phyloP scores from a whole-genome alignment of 805 yeast genomes.

The Kuraishia molischiana region DNA sequence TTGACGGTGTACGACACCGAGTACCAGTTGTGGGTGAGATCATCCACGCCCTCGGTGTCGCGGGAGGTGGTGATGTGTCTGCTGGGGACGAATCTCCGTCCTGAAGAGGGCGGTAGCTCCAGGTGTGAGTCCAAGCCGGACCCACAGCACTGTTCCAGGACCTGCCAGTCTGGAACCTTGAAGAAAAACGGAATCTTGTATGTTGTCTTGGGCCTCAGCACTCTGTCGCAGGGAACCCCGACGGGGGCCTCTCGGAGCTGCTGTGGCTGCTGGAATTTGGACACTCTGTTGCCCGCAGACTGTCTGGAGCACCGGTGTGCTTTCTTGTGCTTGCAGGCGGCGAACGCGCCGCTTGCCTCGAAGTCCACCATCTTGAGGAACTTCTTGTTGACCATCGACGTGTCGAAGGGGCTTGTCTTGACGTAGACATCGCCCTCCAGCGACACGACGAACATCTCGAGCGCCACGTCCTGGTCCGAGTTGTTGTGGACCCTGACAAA shows the following conservation, averaged over 20 bases:
- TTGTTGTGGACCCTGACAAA: constrained; percentile 6
- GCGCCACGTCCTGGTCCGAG: constrained; percentile 21
- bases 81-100: constrained; percentile 1
- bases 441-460: constrained; percentile 32
- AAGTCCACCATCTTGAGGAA: constrained; percentile 32
- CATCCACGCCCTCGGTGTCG: neutral
- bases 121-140: constrained; percentile 5
- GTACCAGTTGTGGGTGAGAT: neutral
- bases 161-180: constrained; percentile 7
- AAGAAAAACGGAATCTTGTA: constrained; percentile 10
- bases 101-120: constrained; percentile 9
- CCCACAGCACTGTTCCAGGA: neutral
- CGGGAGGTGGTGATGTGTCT: neutral
- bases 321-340: constrained; percentile 3
- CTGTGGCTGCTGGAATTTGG: neutral
- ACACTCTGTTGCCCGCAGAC: neutral
- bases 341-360: constrained; percentile 9
- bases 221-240: constrained; percentile 10
- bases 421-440: constrained; percentile 30
- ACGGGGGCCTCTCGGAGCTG: neutral
- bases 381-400: constrained; percentile 11
- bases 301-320: neutral
- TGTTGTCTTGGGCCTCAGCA: constrained; percentile 7
- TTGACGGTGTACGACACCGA: neutral
- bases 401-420: constrained; percentile 3